Base-by-base conservation (phyloP, 164 flowering plant genomes). In the Liriodendron chinense region DNA sequence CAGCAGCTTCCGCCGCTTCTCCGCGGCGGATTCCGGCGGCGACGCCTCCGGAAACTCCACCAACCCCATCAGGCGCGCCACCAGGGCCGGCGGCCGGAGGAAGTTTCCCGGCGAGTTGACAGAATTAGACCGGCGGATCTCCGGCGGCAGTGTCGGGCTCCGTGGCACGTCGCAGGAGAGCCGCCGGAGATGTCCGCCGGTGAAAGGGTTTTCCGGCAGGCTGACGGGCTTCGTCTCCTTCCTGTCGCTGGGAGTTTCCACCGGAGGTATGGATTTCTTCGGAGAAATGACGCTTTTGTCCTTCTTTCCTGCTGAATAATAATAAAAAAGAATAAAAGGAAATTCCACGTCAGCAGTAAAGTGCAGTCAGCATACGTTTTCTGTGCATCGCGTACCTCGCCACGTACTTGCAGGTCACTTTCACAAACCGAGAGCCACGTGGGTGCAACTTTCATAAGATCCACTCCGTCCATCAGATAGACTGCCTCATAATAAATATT, bases 1-100 rank as follows among this genome's bases (percentile, higher is more conserved):
- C 74, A 92, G 14, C 66, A 92, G 82, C 80, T 78, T 83, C 83
- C 81, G 71, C 75, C 97, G 79, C 86, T 89, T 88, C 72, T 92
- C 94, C 5, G 83, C 74, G 1, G 86, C 57, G 0, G 88, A 63
- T 48, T 47, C 76, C 70, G 74, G 66, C 4, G 70, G n/a, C 22
- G 75, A 20, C 22, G 75, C 24, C 0, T 75, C 70, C 7, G 82
- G 75, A 10, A 77, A 64, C 21, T 78, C 80, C 0, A 77, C 81
- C 26, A 81, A 47, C 21, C 85, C 88, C 89, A 86, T 86, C 47
- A 85, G 78, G 69, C 86, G 70, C 16, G 86, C 86, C 47, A 84
- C 87, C 53, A 83, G n/a, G 1, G 82, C 77, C 22, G 83, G 84
- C 7, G 78, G 67, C 20, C 72, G 21, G 10, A 24, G 78, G 49